A percentile compares a stretch with the other conserved stretches of the same genome.
Conservation (phyloP, 768 basidiomycete genomes). For the Mycena indigotica region DNA sequence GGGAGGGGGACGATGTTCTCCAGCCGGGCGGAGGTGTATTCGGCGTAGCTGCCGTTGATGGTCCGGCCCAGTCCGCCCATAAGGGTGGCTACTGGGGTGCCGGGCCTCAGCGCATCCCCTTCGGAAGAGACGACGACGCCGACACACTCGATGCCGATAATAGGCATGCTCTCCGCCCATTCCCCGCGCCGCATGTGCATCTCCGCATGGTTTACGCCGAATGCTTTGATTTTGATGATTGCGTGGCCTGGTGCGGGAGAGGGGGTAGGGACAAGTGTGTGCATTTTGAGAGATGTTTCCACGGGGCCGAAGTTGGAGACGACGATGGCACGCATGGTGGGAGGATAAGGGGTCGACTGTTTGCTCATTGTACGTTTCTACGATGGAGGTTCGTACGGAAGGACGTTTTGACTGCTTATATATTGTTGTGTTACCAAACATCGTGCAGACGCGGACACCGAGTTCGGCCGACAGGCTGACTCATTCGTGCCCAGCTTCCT, state of each 20-base stretch:
- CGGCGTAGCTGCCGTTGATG: conserved; percentile 22
- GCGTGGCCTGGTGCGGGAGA: conserved; percentile 13
- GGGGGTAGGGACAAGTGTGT: conserved; percentile 14
- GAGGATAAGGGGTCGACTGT: no score
- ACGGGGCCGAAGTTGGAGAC: conserved; percentile 20
- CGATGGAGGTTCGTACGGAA: no score
- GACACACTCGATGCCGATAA: conserved; percentile 28
- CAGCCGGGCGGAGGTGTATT: conserved; percentile 20
- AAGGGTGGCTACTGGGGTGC: conserved; percentile 20
- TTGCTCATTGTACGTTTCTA: no score
- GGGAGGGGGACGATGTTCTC: conserved; percentile 21
- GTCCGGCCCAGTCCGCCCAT: conserved; percentile 29
- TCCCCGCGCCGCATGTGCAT: conserved; percentile 30
- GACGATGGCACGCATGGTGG: conserved; percentile 26
- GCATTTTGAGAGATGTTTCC: conserved; percentile 15
- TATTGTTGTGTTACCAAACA: no score
- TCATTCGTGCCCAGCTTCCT: no score
- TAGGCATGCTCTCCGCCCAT: conserved; percentile 27
- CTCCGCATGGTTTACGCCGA: conserved; percentile 28
- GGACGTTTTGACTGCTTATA: no score
- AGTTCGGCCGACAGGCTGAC: no score
- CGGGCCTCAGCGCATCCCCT: conserved; percentile 1
- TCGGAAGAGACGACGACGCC: conserved; percentile 18
- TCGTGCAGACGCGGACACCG: no score
- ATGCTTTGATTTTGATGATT: conserved; percentile 24